Percentiles rank a stretch among this genome's conserved stretches.
These are phyloP conservation scores for Pichia pseudocactophila DNA, from an alignment of 805 yeast genomes.

Conservation along the genomic window DNA sequence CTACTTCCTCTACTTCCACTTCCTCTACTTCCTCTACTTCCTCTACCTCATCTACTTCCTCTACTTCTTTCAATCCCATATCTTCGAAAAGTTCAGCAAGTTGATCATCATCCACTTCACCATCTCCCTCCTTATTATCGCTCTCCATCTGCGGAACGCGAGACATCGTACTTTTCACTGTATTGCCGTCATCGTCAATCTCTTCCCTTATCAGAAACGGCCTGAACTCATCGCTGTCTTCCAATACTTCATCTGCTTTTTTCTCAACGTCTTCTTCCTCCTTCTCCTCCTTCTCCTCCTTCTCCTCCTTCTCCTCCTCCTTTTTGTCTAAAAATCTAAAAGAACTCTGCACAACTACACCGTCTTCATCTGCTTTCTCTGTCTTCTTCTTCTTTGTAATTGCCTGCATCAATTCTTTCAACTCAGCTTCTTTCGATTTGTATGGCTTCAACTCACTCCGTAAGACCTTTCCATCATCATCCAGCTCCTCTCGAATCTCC, in stretches of 20 bases:
- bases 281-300: neutral
- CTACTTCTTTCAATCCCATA: slow-evolving; percentile 23
- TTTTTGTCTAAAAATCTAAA: slow-evolving; percentile 3
- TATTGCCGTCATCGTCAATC: slow-evolving; percentile 70
- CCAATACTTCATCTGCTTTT: slow-evolving; percentile 12
- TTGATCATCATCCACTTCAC: slow-evolving; percentile 23
- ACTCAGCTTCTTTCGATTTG: slow-evolving; percentile 3
- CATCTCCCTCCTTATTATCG: slow-evolving; percentile 6
- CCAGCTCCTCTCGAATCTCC: slow-evolving; percentile 79
- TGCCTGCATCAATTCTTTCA: neutral
- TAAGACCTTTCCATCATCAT: slow-evolving; percentile 71
- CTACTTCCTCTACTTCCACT: neutral
- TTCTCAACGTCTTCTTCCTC: neutral
- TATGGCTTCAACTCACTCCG: slow-evolving; percentile 34
- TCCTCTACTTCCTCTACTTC: neutral
- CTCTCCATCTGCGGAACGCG: slow-evolving; percentile 22
- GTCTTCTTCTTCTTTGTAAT: slow-evolving; percentile 13
- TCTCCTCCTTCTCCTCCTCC: neutral
- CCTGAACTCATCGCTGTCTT: slow-evolving; percentile 13
- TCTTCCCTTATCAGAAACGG: slow-evolving; percentile 71
- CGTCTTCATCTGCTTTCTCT: slow-evolving; percentile 25
- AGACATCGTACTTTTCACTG: slow-evolving; percentile 35
- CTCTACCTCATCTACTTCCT: slow-evolving; percentile 1
- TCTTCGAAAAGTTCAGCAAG: slow-evolving; percentile 27
- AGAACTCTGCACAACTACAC: slow-evolving; percentile 4